Conservation (phyloP, 2,329 filamentous ascomycete species). For the Cordyceps javanica region DNA sequence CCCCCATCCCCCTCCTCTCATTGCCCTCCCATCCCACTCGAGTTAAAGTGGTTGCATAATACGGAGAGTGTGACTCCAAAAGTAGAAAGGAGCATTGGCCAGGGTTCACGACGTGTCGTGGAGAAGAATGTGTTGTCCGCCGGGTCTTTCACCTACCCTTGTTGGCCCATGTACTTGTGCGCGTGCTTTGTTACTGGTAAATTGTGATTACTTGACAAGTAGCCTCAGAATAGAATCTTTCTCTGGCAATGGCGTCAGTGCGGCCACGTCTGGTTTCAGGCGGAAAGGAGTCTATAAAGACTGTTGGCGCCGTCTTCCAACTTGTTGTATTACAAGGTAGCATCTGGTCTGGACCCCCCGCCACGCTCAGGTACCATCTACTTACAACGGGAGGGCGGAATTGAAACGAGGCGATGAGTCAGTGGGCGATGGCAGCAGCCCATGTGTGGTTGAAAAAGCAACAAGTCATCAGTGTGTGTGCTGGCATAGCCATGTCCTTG, state of each 20-base stretch:
- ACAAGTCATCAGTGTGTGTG: neutral
- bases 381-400: neutral
- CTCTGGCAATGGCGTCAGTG: neutral
- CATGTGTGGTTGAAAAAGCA: neutral
- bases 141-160: too few species aligned
- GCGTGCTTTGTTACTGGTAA: too few species aligned
- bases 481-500: too few species aligned
- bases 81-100: neutral
- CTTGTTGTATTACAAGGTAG: neutral
- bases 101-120: neutral
- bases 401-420: neutral
- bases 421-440: neutral
- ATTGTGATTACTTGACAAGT: too few species aligned
- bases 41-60: slow-evolving; percentile 4
- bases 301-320: too few species aligned
- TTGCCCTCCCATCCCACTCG: too few species aligned
- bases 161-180: too few species aligned
- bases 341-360: neutral
- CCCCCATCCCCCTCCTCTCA: too few species aligned
- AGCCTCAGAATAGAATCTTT: neutral
- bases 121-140: too few species aligned
- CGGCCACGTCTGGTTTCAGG: neutral
- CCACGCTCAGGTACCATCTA: neutral
- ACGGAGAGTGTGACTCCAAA: neutral
- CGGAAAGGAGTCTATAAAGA: neutral